These are phyloP conservation scores for Claviceps capensis DNA, from an alignment of 2,329 filamentous ascomycete species.

Conservation along the genomic window DNA sequence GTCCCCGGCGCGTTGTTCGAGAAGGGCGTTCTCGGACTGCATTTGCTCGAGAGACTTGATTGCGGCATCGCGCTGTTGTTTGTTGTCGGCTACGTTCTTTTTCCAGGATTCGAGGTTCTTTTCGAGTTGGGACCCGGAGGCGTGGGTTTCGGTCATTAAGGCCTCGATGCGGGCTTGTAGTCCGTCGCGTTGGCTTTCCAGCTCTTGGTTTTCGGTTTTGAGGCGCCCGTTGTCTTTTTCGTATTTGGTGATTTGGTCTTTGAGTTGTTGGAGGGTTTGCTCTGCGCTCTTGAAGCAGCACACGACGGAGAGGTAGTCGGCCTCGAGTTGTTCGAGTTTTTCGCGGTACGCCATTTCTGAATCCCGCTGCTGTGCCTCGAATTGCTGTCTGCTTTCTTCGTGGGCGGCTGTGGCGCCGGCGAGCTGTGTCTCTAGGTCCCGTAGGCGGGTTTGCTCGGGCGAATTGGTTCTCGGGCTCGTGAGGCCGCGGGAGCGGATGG, in stretches of 20 bases:
- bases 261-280: slow-evolving; percentile 98
- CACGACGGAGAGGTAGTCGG: slow-evolving; percentile 93
- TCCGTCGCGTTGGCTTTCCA: slow-evolving; percentile 58
- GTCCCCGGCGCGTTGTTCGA: slow-evolving; percentile 75
- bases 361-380: slow-evolving; percentile 70
- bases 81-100: slow-evolving; percentile 51
- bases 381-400: slow-evolving; percentile 68
- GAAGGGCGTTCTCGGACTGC: slow-evolving; percentile 63
- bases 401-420: slow-evolving; percentile 64
- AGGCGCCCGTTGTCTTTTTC: slow-evolving; percentile 76
- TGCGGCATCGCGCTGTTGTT: slow-evolving; percentile 55
- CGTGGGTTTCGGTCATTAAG: slow-evolving; percentile 55
- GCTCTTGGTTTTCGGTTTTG: slow-evolving; percentile 63
- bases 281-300: slow-evolving; percentile 98
- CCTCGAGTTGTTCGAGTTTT: slow-evolving; percentile 85
- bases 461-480: slow-evolving; percentile 59
- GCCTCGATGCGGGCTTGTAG: slow-evolving; percentile 56
- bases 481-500: slow-evolving; percentile 56
- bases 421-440: slow-evolving; percentile 81
- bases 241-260: slow-evolving; percentile 87
- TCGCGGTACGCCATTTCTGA: slow-evolving; percentile 84
- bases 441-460: slow-evolving; percentile 65
- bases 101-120: slow-evolving; percentile 54
- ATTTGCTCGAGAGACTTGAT: slow-evolving; percentile 58
- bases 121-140: slow-evolving; percentile 56